Conservation (phyloP, 2,329 filamentous ascomycete genomes). For the Ophiocordyceps camponoti-floridani region DNA sequence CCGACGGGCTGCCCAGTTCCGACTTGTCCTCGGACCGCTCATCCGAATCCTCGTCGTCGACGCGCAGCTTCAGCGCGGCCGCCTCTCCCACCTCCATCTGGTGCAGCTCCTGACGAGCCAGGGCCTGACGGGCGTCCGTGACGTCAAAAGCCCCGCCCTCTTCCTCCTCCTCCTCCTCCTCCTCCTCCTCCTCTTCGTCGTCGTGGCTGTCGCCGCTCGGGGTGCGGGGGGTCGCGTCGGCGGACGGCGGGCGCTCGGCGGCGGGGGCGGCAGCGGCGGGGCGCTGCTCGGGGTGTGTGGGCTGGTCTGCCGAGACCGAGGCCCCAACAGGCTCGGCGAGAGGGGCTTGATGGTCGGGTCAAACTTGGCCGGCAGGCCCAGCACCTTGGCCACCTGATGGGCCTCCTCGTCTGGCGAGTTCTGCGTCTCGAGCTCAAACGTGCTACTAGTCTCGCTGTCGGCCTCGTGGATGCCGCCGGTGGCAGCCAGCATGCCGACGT, state of each 20-base stretch:
- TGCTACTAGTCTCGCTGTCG: conserved; percentile 32
- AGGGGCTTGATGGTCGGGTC: conserved; percentile 46
- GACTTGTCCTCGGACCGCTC: conserved; percentile 4
- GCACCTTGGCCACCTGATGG: conserved; percentile 43
- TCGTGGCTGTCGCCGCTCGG: conserved; percentile 22
- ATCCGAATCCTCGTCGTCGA: conserved; percentile 18
- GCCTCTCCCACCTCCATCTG: conserved; percentile 20
- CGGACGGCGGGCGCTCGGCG: conserved; percentile 3
- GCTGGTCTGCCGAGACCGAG: conserved; percentile 6
- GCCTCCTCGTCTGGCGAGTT: conserved; percentile 44
- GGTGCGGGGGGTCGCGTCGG: conserved; percentile 13
- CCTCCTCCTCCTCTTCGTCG: conserved; percentile 3
- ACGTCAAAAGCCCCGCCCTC: conserved; percentile 26
- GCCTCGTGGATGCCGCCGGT: conserved; percentile 38
- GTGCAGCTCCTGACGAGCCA: conserved; percentile 23
- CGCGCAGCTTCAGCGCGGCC: conserved; percentile 24
- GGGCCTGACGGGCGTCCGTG: conserved; percentile 21
- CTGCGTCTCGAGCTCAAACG: conserved; percentile 35
- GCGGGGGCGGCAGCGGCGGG: conserved; percentile 3
- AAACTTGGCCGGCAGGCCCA: conserved; percentile 43
- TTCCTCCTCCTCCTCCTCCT: conserved; percentile 14
- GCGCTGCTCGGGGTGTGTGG: conserved; percentile 1
- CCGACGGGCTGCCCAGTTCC: background rate
- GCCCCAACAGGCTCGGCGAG: conserved; percentile 11
- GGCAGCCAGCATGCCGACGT: conserved; percentile 59